phyloP scores from a whole-genome alignment of 352 stramenopile genomes.

The Discostella stelligera region DNA sequence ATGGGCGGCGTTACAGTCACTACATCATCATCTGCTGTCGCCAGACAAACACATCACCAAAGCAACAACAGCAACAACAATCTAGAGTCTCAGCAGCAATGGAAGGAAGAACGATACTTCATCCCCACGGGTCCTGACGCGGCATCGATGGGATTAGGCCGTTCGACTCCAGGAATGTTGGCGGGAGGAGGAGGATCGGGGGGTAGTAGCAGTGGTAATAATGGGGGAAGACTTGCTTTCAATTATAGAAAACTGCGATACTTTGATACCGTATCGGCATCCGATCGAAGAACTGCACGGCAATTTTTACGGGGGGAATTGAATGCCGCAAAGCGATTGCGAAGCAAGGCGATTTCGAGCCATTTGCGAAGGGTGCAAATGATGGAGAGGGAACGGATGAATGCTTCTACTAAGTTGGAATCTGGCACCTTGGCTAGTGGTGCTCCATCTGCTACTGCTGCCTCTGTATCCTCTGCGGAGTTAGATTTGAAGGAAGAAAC shows the following conservation, averaged over 20 bases:
- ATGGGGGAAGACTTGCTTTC: slow-evolving; percentile 62
- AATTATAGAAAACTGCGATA: slow-evolving; percentile 74
- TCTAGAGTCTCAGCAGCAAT: not conserved
- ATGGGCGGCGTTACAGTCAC: not conserved
- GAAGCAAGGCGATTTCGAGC: slow-evolving; percentile 41
- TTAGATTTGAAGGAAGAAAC: slow-evolving; percentile 30
- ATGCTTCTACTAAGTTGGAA: no score
- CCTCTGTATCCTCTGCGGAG: not conserved
- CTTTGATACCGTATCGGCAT: slow-evolving; percentile 70
- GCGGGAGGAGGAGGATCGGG: slow-evolving; percentile 5
- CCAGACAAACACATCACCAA: no score
- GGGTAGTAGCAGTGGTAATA: slow-evolving; percentile 2
- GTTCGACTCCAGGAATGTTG: slow-evolving; percentile 19
- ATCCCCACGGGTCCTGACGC: slow-evolving; percentile 53
- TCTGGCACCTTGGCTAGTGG: no score
- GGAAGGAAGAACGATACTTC: slow-evolving; percentile 67
- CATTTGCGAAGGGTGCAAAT: slow-evolving; percentile 49
- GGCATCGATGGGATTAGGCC: slow-evolving; percentile 29
- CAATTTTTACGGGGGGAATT: slow-evolving; percentile 62
- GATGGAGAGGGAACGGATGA: slow-evolving; percentile 31
- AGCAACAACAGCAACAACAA: not conserved
- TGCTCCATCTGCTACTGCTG: not conserved
- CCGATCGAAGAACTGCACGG: slow-evolving; percentile 51
- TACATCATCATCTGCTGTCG: not conserved
- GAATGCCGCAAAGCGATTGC: slow-evolving; percentile 48